Base-by-base conservation (phyloP, 2,329 filamentous ascomycete species). In the Curvularia eragrostidis region DNA sequence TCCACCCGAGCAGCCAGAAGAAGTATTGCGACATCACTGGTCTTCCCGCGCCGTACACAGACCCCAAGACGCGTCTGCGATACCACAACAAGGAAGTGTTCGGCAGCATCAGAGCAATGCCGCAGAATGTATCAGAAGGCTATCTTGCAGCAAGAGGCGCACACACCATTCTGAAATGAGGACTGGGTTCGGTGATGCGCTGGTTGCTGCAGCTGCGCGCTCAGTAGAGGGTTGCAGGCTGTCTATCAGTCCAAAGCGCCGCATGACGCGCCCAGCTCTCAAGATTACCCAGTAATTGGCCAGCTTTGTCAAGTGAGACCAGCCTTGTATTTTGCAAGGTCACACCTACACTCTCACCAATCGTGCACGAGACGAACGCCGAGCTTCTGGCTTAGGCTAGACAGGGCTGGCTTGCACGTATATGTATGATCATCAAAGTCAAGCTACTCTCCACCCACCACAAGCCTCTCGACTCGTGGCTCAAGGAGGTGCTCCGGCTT, bases 401-500 rank as follows among this genome's bases (percentile, higher is more conserved):
- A 38, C 23, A n/a, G 30, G 41, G 18, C 26, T 42, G 19, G 28
- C 41, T 15, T 19, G 15, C 24, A 47, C 24, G 36, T 58, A 61
- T 63, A 85, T 94, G 91, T 95, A 80, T 83, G 90, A 89, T 85
- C 90, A 88, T 87, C 91, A 91, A 91, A 97, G 91, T 96, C 93
- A 97, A 96, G 86, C 91, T 82, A 85, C 88, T 87, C 54, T 89
- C 91, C 90, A 97, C 87, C 89, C 91, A 90, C 87, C 87, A 82
- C 80, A 77, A 77, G 83, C 86, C 90, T 96, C 81, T 96, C 91
- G 82, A 86, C 80, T 82, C 83, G 84, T 87, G 85, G 87, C 88
- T 91, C 85, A 89, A 93, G 87, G 88, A 89, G 88, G 86, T 87
- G 91, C 93, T 96, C 93, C 93, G 93, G 93, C 93, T 97, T 97